Conservation (phyloP, 192 early-diverging fungal genomes). For the Dispira simplex region DNA sequence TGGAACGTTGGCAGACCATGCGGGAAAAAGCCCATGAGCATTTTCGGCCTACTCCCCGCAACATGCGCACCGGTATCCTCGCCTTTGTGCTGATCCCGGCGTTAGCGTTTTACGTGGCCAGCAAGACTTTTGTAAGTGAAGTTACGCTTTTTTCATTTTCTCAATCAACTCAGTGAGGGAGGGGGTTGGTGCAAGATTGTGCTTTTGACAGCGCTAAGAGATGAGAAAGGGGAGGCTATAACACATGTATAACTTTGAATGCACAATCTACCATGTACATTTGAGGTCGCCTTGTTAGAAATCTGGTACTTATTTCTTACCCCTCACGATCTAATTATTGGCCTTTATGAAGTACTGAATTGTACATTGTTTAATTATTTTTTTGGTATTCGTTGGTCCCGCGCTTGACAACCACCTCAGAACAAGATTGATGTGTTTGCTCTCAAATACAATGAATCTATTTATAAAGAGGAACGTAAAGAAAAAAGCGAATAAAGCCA, state of each 20-base stretch:
- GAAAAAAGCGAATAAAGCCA: not conserved
- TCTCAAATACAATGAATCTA: not conserved
- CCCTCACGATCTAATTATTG: no score
- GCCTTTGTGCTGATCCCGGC: not conserved
- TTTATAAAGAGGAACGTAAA: not conserved
- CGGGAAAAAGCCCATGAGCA: not conserved
- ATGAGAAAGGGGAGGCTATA: no score
- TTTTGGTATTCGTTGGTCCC: not conserved
- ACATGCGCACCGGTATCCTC: not conserved
- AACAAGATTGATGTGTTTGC: not conserved
- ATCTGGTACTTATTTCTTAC: no score
- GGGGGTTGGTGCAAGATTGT: no score
- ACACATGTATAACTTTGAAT: no score
- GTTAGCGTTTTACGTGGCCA: slow-evolving; percentile 13
- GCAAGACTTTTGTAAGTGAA: slow-evolving; percentile 8
- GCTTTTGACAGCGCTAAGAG: no score
- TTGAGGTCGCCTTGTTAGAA: no score
- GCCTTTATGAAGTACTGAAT: no score
- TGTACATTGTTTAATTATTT: not conserved
- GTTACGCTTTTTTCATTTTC: no score
- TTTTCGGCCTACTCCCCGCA: slow-evolving; percentile 12
- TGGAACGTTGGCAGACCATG: slow-evolving; percentile 2
- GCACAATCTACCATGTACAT: no score
- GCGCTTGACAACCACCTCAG: not conserved
- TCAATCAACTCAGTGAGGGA: no score